These are phyloP conservation scores for Blastobotrys elegans DNA, from an alignment of 1,139 yeast genomes.

Conservation along the genomic window DNA sequence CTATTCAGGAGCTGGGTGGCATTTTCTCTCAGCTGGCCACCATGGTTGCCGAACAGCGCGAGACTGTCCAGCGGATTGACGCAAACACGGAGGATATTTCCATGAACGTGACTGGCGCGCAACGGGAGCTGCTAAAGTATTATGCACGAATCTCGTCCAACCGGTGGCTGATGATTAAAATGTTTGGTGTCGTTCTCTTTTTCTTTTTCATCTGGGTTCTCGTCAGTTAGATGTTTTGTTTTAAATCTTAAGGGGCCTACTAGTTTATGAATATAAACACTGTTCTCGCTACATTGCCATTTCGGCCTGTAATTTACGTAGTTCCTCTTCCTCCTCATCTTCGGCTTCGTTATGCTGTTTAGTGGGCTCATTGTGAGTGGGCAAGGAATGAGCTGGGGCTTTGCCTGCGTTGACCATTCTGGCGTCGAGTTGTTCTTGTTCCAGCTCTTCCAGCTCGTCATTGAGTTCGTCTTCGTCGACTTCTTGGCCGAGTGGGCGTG, in stretches of 20 bases:
- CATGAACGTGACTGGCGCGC: conserved; percentile 87
- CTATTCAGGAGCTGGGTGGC: conserved; percentile 94
- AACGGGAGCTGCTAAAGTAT: conserved; percentile 84
- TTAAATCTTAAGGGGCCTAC: conserved; percentile 1
- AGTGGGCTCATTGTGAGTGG: conserved; percentile 26
- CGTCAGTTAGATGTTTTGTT: conserved; percentile 21
- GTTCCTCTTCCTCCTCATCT: conserved; percentile 34
- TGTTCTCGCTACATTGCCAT: conserved; percentile 65
- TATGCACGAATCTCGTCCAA: conserved; percentile 84
- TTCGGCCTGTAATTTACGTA: conserved; percentile 85
- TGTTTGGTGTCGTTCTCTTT: conserved; percentile 74
- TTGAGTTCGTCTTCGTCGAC: conserved; percentile 80
- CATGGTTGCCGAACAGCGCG: conserved; percentile 98
- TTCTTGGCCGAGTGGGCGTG: conserved; percentile 83
- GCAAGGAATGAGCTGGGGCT: conserved; percentile 37
- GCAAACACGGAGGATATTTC: conserved; percentile 92
- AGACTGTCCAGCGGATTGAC: conserved; percentile 90
- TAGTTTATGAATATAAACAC: conserved; percentile 8
- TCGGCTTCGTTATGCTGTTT: conserved; percentile 32
- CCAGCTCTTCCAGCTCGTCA: conserved; percentile 85
- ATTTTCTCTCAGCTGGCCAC: conserved; percentile 92
- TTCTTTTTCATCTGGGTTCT: conserved; percentile 32
- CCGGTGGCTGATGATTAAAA: conserved; percentile 85
- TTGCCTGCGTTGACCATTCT: conserved; percentile 48
- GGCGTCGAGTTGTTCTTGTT: conserved; percentile 70